These are phyloP conservation scores for Venturia oleaginea DNA, from an alignment of 2,329 filamentous ascomycete species.

Conservation along the genomic window DNA sequence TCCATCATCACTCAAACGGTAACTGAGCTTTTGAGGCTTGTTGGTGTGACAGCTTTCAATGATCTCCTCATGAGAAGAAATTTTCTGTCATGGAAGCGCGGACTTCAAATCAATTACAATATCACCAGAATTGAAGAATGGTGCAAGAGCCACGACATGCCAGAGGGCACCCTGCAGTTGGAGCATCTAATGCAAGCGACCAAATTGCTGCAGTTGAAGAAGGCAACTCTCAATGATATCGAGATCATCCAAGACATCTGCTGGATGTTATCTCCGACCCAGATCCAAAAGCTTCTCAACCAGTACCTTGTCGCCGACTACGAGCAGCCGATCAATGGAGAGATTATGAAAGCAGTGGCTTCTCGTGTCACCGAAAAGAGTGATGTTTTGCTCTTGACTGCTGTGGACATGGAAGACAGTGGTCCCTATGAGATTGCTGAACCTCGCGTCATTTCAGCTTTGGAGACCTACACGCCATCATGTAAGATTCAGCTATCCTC, in stretches of 20 bases:
- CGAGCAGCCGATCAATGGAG: constrained; percentile 97
- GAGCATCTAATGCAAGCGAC: constrained; percentile 99
- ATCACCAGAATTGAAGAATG: constrained; percentile 98
- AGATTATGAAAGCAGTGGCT: constrained; percentile 99
- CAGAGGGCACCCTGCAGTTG: constrained; percentile 90
- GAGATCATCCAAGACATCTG: constrained; percentile 99
- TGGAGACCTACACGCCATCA: constrained; percentile 96
- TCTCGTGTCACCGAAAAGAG: constrained; percentile 97
- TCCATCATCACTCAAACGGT: constrained; percentile 92
- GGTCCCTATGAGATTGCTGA: constrained; percentile 98
- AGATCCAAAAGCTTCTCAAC: constrained; percentile 97
- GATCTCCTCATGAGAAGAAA: constrained; percentile 95
- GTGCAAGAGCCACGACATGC: constrained; percentile 99
- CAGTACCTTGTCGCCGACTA: constrained; percentile 98
- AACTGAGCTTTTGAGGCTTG: constrained; percentile 83
- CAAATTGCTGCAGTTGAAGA: constrained; percentile 96
- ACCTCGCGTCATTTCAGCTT: constrained; percentile 84
- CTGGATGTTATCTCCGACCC: constrained; percentile 99
- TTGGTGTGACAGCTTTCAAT: constrained; percentile 97
- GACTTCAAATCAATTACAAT: constrained; percentile 99
- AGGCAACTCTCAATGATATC: constrained; percentile 96
- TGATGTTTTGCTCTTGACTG: constrained; percentile 83
- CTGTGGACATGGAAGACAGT: constrained; percentile 98
- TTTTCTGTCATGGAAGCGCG: constrained; percentile 98
- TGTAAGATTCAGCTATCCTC: constrained; percentile 51